Conservation (phyloP, 176 grass and related monocot genomes). For the Avena sativa region DNA sequence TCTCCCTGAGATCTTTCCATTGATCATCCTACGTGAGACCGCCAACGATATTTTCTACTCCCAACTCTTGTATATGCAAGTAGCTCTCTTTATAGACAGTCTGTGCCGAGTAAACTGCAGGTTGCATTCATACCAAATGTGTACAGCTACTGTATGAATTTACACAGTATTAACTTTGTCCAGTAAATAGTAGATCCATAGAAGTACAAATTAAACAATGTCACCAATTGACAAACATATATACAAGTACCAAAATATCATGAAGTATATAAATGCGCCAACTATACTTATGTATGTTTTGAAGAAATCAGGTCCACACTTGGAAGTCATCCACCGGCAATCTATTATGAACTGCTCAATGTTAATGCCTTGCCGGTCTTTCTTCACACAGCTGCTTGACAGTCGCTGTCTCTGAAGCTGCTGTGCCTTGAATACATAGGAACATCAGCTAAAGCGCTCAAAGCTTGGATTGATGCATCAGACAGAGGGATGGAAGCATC, state of each 20-base stretch:
- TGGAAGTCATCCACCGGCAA: neutral
- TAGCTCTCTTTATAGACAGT: no score
- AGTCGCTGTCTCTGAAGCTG: slow-evolving; percentile 30
- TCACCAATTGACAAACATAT: neutral
- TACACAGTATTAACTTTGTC: neutral
- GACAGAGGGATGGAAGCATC: slow-evolving; percentile 12
- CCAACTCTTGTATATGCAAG: no score
- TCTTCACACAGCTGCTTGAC: slow-evolving; percentile 20
- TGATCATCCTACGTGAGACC: no score
- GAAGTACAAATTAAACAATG: neutral
- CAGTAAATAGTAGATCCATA: neutral
- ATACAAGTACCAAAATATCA: neutral
- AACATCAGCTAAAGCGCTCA: neutral
- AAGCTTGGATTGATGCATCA: neutral
- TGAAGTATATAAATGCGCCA: neutral
- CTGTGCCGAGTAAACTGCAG: no score
- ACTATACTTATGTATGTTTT: neutral
- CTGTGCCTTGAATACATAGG: slow-evolving; percentile 26
- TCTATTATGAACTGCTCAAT: neutral
- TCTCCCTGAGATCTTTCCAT: no score
- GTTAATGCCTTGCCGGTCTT: neutral
- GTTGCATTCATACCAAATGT: neutral
- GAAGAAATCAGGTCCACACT: neutral
- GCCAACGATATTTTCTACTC: no score
- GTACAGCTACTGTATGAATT: neutral